These are phyloP conservation scores for Dryadomyces quercus-mongolicae DNA, from an alignment of 2,329 filamentous ascomycete species.

Conservation along the genomic window DNA sequence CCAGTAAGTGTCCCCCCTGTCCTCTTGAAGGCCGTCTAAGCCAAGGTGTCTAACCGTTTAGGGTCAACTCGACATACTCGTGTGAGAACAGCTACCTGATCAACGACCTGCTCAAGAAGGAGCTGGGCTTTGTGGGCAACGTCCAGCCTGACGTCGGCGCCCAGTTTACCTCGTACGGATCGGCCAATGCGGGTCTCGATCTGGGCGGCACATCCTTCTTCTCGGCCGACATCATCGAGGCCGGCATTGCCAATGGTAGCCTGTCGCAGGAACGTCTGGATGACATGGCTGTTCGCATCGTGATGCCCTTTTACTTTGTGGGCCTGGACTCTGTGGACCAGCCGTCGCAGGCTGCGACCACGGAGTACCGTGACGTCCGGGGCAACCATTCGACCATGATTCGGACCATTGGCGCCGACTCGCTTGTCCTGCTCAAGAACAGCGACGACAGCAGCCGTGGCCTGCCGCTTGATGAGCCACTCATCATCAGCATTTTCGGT, in stretches of 20 bases:
- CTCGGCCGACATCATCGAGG: conserved; percentile 39
- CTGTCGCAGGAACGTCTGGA: conserved; percentile 59
- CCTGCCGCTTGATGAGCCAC: conserved; percentile 38
- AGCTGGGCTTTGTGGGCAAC: conserved; percentile 60
- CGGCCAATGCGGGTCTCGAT: conserved; percentile 51
- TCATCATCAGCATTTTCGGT: conserved; percentile 47
- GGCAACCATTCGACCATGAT: conserved; percentile 34
- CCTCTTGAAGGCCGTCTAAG: too few relatives aligned
- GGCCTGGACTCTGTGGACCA: conserved; percentile 3
- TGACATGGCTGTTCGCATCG: conserved; percentile 54
- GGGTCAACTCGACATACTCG: conserved; percentile 51
- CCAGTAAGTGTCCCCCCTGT: conserved; percentile 20
- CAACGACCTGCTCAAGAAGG: conserved; percentile 60
- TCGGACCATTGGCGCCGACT: conserved; percentile 45
- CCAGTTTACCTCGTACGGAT: conserved; percentile 46
- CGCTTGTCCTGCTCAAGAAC: conserved; percentile 53
- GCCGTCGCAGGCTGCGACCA: background rate
- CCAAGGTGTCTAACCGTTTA: too few relatives aligned
- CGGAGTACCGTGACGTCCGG: conserved; percentile 29
- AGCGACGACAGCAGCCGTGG: conserved; percentile 33
- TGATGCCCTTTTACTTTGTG: conserved; percentile 26
- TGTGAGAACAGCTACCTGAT: conserved; percentile 58
- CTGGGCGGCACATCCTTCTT: conserved; percentile 58
- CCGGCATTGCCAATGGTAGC: conserved; percentile 47
- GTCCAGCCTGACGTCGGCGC: conserved; percentile 61